Percentiles rank a stretch among this genome's conserved stretches.
Evolutionary conservation across 2,329 filamentous ascomycete genomes (phyloP).

Genomic region (Chrysoporthe deuterocubensis): DNA sequence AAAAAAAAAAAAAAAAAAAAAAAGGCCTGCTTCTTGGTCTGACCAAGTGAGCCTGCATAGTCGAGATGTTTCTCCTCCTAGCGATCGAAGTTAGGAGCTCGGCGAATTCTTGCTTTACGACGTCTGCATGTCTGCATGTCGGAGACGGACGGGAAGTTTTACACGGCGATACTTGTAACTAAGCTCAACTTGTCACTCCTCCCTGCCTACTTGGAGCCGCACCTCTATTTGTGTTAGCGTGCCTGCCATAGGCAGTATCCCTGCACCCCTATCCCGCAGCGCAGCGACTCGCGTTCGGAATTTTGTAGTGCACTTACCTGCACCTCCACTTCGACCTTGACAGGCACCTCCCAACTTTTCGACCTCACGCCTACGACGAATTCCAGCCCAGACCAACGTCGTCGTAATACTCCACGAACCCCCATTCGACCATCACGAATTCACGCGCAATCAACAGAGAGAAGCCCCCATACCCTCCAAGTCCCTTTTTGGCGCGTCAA

Average conservation of each 20-base stretch:
- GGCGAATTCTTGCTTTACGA: neutral
- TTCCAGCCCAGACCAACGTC: constrained; percentile 8
- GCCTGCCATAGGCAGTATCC: constrained; percentile 4
- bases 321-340: constrained; percentile 24
- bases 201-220: constrained; percentile 13
- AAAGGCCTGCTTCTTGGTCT: neutral
- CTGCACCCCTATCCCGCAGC: constrained; percentile 18
- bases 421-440: neutral
- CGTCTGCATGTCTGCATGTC: neutral
- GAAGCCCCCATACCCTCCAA: constrained; percentile 1
- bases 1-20: neutral
- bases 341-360: constrained; percentile 23
- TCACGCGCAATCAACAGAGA: constrained; percentile 13
- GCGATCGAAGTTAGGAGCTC: neutral
- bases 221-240: constrained; percentile 22
- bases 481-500: constrained; percentile 47
- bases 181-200: no score
- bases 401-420: constrained; percentile 14
- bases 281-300: constrained; percentile 14
- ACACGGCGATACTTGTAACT: no score
- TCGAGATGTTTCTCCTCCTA: neutral
- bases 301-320: constrained; percentile 15
- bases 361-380: constrained; percentile 16
- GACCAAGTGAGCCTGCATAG: neutral
- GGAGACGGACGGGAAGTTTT: no score